These are phyloP conservation scores for Neurospora africana DNA, from an alignment of 495 filamentous ascomycete species.

Conservation along the genomic window DNA sequence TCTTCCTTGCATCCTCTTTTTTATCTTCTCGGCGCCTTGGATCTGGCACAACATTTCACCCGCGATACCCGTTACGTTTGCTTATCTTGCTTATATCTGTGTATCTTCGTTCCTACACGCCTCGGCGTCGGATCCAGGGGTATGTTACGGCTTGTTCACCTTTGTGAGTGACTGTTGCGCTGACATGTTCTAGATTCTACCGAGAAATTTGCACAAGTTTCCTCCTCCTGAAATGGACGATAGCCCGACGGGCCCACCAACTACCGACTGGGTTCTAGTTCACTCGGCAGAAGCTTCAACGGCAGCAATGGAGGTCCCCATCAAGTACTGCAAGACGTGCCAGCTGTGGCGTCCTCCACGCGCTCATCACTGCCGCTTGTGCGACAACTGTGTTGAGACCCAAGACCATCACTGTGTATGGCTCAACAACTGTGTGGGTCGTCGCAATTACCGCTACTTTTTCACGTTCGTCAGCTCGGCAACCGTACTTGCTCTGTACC, in stretches of 20 bases:
- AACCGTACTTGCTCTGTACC: conserved; percentile 65
- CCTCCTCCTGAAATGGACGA: conserved; percentile 48
- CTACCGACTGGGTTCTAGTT: conserved; percentile 84
- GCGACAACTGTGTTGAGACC: conserved; percentile 94
- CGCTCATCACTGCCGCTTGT: conserved; percentile 91
- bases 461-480: conserved; percentile 73
- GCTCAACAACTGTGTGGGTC: conserved; percentile 97
- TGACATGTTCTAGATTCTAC: conserved; percentile 53
- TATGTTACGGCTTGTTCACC: conserved; percentile 37
- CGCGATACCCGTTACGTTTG: conserved; percentile 83
- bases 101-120: conserved; percentile 90
- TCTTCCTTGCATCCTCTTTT: conserved; percentile 70
- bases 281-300: conserved; percentile 61
- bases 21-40: conserved; percentile 80
- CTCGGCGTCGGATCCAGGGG: conserved; percentile 81
- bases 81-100: conserved; percentile 79
- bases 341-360: conserved; percentile 93
- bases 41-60: conserved; percentile 86
- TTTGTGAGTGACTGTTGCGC: neutral
- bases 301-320: conserved; percentile 90
- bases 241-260: conserved; percentile 77
- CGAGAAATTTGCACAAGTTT: conserved; percentile 61
- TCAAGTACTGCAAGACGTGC: conserved; percentile 95
- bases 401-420: conserved; percentile 98
- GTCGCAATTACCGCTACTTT: conserved; percentile 97